These are phyloP conservation scores for Durotheca rogersii DNA, from an alignment of 495 filamentous ascomycete species.

Conservation along the genomic window DNA sequence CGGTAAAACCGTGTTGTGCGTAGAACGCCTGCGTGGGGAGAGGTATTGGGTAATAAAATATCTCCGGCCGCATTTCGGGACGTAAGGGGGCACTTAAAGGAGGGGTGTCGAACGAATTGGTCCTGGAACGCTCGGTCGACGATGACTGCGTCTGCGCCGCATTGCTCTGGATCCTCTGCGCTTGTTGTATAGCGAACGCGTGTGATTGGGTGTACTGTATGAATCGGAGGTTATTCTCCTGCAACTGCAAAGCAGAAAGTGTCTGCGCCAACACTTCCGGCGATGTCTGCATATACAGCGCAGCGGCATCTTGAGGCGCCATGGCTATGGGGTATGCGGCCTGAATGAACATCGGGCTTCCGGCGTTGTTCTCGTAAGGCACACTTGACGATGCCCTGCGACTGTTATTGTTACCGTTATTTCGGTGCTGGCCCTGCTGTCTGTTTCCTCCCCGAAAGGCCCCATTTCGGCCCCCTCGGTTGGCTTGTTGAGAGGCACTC, in stretches of 20 bases:
- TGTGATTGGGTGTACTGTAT: conserved; percentile 52
- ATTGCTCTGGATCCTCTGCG: conserved; percentile 46
- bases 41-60: conserved; percentile 43
- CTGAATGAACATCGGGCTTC: conserved; percentile 33
- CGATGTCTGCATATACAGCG: conserved; percentile 48
- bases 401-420: conserved; percentile 43
- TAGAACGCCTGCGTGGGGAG: conserved; percentile 35
- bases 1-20: conserved; percentile 37
- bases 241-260: conserved; percentile 38
- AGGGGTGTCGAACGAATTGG: conserved; percentile 55
- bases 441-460: conserved; percentile 56
- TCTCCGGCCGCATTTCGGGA: conserved; percentile 43
- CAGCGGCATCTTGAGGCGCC: conserved; percentile 38
- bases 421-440: conserved; percentile 55
- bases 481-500: conserved; percentile 51
- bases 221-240: conserved; percentile 48
- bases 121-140: conserved; percentile 49
- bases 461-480: conserved; percentile 59
- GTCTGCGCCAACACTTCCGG: conserved; percentile 48
- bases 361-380: conserved; percentile 38
- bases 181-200: conserved; percentile 45
- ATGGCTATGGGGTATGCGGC: conserved; percentile 30
- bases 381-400: conserved; percentile 44
- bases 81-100: conserved; percentile 53
- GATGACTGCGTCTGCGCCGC: conserved; percentile 43